phyloP scores from a whole-genome alignment of 345 rosid species.

The Eucalyptus curtisii region DNA sequence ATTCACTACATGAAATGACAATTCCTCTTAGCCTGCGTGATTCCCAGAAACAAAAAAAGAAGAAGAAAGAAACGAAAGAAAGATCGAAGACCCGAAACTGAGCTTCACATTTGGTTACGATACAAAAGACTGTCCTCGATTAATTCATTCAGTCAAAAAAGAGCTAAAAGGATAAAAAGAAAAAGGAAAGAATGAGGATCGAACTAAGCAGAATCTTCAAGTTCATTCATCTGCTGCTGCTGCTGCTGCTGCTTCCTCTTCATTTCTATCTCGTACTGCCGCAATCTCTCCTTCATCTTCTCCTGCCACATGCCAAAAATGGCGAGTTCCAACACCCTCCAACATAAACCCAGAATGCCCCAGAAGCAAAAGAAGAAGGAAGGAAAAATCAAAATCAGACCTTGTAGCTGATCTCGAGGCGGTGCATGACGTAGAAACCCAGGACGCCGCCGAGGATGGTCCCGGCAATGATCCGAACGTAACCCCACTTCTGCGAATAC shows the following conservation, averaged over 20 bases:
- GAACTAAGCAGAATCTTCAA: slow-evolving; percentile 26
- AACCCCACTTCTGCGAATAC: slow-evolving; percentile 49
- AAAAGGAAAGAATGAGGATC: background rate
- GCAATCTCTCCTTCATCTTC: slow-evolving; percentile 73
- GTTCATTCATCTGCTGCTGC: slow-evolving; percentile 21
- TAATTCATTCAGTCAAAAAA: background rate
- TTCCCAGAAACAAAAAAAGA: background rate
- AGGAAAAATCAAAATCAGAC: slow-evolving; percentile 1
- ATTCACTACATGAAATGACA: background rate
- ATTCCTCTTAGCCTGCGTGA: background rate
- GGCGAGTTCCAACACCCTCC: background rate
- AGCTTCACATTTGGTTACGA: background rate
- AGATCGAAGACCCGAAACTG: background rate
- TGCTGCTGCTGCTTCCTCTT: slow-evolving; percentile 19
- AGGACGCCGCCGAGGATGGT: slow-evolving; percentile 66
- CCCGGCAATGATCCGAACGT: slow-evolving; percentile 63
- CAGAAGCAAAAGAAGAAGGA: background rate
- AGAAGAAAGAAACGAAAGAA: background rate
- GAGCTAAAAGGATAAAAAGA: background rate
- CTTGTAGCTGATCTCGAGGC: slow-evolving; percentile 66
- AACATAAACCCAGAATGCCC: background rate
- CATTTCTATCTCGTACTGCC: slow-evolving; percentile 50
- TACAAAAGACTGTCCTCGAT: background rate
- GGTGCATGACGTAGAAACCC: slow-evolving; percentile 88
- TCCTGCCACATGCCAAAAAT: slow-evolving; percentile 20